These are phyloP conservation scores for Acanthamoeba pearcei DNA, from an alignment of 208 protist species.

Conservation along the genomic window DNA sequence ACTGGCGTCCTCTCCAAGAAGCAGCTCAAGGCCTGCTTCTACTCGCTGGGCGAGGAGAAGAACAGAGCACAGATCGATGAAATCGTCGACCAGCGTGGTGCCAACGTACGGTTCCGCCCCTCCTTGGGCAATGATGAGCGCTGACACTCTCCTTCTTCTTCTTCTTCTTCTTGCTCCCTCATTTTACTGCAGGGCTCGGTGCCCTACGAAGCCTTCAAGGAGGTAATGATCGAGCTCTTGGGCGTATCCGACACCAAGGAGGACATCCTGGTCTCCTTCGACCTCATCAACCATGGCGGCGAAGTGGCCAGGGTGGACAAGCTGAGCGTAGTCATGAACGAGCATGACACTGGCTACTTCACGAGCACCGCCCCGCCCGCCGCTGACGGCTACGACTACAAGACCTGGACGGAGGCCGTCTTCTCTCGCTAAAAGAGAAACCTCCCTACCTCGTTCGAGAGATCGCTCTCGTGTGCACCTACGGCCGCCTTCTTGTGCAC, in stretches of 20 bases:
- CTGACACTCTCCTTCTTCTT: too few relatives aligned
- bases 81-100: slow-evolving; percentile 28
- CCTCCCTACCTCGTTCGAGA: too few relatives aligned
- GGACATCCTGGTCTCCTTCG: slow-evolving; percentile 46
- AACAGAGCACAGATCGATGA: slow-evolving; percentile 19
- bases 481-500: too few relatives aligned
- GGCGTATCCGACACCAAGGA: slow-evolving; percentile 64
- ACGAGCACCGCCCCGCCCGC: slow-evolving; percentile 57
- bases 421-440: slow-evolving; percentile 43
- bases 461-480: not conserved
- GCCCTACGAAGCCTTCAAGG: slow-evolving; percentile 56
- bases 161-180: too few relatives aligned
- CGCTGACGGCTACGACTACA: slow-evolving; percentile 57
- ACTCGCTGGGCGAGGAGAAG: slow-evolving; percentile 76
- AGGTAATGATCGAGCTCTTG: slow-evolving; percentile 69
- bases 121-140: not conserved
- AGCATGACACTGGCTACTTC: slow-evolving; percentile 72
- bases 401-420: slow-evolving; percentile 38
- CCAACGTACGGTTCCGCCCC: not conserved
- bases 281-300: slow-evolving; percentile 59
- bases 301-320: not conserved
- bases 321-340: slow-evolving; percentile 50
- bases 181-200: not conserved
- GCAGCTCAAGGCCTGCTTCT: slow-evolving; percentile 78
- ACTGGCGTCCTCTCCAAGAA: slow-evolving; percentile 43